Base-by-base conservation (phyloP, 768 basidiomycete species). In the Pleurotus citrinopileatus region DNA sequence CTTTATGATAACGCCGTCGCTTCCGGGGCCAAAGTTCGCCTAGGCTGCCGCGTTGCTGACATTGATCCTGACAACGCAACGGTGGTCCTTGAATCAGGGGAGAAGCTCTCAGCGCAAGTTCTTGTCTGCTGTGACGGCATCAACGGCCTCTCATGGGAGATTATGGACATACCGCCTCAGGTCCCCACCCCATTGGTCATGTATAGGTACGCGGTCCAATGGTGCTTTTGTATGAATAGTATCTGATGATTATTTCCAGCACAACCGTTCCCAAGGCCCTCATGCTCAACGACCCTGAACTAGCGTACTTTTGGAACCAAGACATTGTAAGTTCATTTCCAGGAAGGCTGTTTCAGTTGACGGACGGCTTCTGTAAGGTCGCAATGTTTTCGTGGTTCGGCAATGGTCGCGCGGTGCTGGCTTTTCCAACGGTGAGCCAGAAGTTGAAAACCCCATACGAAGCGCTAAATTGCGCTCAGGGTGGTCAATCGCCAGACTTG, bases 121-220 rank as follows among this genome's bases (percentile, higher is more conserved):
- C 71, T 85, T 54, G 66, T 85, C 46, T 83, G 82, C 12, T 82
- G 83, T 1, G 83, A 84, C 57, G 83, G 83, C 2, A 57, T 61
- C 22, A 58, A 61, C 3, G 80, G 82, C 19, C 20, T 77, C 26
- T 65, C 73, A 6, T 60, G 72, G 10, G 68, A 63, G 1, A 60
- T 65, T 10, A 63, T 70, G 32, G 70, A 69, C 19, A 63, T 65
- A 15, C 51, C 54, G 12, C 55, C 59, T 17, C 42, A 23, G n/a
- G 62, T 57, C 0, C 53, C 60, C 4, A 55, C 58, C 51, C 46
- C 61, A 38, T 46, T 67, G 57, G 63, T 73, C 36, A 67, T 81
- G 56, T 83, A 80, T 58, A 76, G 74, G 80, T 79, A 50, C 55
- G 66, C 54, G 22, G 32, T 15, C 13, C 43, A 44, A 23, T 23